phyloP scores from a whole-genome alignment of 345 rosid genomes.

The Psidium guajava region DNA sequence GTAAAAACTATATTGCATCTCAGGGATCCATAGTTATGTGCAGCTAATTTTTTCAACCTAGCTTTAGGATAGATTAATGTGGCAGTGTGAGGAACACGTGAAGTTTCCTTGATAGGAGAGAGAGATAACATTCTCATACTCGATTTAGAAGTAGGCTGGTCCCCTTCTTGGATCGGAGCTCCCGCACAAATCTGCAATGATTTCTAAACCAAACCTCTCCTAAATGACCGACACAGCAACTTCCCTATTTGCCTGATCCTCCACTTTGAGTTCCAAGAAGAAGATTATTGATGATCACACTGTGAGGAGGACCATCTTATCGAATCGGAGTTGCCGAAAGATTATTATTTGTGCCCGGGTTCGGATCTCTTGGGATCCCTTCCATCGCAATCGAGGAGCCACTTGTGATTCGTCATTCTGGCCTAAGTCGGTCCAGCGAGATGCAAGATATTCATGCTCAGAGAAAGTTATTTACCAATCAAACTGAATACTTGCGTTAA shows the following conservation, averaged over 20 bases:
- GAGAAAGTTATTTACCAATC: neutral
- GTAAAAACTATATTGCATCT: no score
- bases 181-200: neutral
- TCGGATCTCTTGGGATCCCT: neutral
- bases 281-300: neutral
- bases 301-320: neutral
- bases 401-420: neutral
- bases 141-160: constrained; percentile 2
- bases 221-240: neutral
- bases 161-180: neutral
- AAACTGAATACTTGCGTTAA: neutral
- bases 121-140: neutral
- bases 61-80: neutral
- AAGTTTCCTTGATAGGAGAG: neutral
- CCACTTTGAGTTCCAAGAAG: neutral
- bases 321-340: neutral
- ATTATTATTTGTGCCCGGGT: neutral
- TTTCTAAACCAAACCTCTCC: neutral
- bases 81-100: neutral
- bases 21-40: neutral
- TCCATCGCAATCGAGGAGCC: neutral
- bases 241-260: neutral
- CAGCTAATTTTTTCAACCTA: neutral
- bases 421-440: neutral
- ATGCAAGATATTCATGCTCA: neutral